Evolutionary conservation across 306 rosid genomes (phyloP).

Genomic region (Cyamopsis tetragonoloba): DNA sequence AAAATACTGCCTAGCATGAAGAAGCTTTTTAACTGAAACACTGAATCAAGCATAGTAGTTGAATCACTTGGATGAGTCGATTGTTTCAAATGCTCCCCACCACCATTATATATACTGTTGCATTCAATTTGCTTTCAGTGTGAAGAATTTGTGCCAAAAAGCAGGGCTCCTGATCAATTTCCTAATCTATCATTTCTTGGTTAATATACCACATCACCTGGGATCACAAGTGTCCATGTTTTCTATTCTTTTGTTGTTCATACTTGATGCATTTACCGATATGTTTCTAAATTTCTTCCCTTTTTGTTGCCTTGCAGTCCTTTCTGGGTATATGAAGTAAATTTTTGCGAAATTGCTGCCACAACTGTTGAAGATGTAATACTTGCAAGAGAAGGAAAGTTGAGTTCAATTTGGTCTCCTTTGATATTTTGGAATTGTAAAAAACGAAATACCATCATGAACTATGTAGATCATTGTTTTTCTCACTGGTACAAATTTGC

Average conservation of each 20-base stretch:
- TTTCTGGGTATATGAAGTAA: conserved; percentile 55
- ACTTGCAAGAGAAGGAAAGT: conserved; percentile 30
- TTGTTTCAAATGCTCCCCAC: conserved; percentile 11
- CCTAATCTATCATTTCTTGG: neutral
- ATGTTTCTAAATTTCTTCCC: neutral
- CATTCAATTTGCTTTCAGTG: neutral
- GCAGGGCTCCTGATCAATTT: neutral
- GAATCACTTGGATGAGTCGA: neutral
- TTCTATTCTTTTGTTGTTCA: neutral
- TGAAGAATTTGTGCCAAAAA: conserved; percentile 14
- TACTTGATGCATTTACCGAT: neutral
- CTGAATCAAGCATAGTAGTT: conserved; percentile 3
- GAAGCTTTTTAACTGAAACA: conserved; percentile 16
- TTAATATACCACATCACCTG: neutral
- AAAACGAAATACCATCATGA: conserved; percentile 28
- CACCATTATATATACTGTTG: neutral
- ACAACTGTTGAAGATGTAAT: conserved; percentile 21
- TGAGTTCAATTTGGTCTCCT: conserved; percentile 37
- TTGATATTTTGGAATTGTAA: conserved; percentile 45
- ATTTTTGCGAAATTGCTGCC: conserved; percentile 34
- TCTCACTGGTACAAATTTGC: conserved; percentile 43
- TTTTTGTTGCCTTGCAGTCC: conserved; percentile 49
- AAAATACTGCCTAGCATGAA: neutral
- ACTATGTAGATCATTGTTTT: conserved; percentile 37
- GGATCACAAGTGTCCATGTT: conserved; percentile 1